Evolutionary conservation across 1,284 basidiomycete species (phyloP), one percentile per base, ranked within the genome.

Genomic region (Leccinum pallidistipes): DNA sequence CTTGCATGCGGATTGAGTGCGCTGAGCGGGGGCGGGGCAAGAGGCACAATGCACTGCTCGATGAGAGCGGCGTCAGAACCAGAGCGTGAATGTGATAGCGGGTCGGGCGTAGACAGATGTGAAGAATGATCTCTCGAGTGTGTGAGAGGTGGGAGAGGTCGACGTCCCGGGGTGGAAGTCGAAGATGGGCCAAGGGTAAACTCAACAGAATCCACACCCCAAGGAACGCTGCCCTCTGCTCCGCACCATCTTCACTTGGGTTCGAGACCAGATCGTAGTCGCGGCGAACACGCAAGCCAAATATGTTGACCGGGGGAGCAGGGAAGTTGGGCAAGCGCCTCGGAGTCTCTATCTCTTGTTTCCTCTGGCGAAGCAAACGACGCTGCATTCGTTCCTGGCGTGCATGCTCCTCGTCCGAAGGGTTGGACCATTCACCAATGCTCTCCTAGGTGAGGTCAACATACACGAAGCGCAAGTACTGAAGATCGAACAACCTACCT

Each of bases 371-470:
- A 61, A 83, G 77, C 61, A 83, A 73, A 55, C 87, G 85, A 47
- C 86, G 84, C 49, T 88, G 83, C 31, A 83, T 75, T 47, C 90
- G 84, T 36, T 83, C 76, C 65, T 86, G 86, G 31, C 90, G 83
- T 3, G 87, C 91, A 38, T 87, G 81, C 71, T 93, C 91, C 74
- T 93, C 91, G 68, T 93, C 91, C 12, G 91, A 93, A 18, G 91
- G 91, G 69, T 93, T 93, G n/a, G 91, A 93, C 83, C 84, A 93
- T 77, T 93, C 91, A 32, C 90, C 91, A 56, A 91, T 87, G 67
- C 89, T 92, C 87, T 90, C 77, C 73, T 76, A 47, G n/a, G 5
- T 64, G 57, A 54, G 57, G 56, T 66, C 14, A 68, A 60, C 50
- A 59, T 45, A 24, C 27, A 36, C 16, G 29, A 36, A 57, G 60